A percentile compares a stretch with the other conserved stretches of the same genome.
Conservation (phyloP, 805 yeast species). For the Kuraishia ogatae region DNA sequence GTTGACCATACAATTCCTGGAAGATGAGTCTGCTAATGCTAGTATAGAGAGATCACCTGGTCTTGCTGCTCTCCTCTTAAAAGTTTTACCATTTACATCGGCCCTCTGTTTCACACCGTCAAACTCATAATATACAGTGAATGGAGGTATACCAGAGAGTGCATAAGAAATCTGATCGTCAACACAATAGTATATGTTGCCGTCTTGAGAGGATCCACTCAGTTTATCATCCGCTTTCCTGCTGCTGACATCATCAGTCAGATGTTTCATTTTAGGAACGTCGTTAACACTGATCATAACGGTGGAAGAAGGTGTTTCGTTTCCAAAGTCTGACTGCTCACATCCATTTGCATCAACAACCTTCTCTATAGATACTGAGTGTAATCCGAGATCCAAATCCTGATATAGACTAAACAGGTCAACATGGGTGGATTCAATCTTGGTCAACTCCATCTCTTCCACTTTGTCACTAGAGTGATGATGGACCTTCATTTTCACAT, state of each 20-base stretch:
- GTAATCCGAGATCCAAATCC: constrained; percentile 60
- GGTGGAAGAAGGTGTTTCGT: constrained; percentile 23
- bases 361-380: constrained; percentile 46
- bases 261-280: constrained; percentile 54
- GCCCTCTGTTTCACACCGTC: constrained; percentile 54
- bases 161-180: constrained; percentile 83
- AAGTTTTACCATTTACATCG: constrained; percentile 25
- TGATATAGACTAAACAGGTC: constrained; percentile 36
- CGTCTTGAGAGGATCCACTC: constrained; percentile 21
- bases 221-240: not conserved
- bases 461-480: constrained; percentile 52
- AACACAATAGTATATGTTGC: constrained; percentile 59
- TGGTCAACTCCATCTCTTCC: constrained; percentile 34
- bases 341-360: constrained; percentile 71
- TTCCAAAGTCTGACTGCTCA: constrained; percentile 29
- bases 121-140: constrained; percentile 66
- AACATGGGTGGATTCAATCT: constrained; percentile 29
- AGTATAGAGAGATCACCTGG: constrained; percentile 69
- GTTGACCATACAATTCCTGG: constrained; percentile 63
- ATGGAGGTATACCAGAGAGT: constrained; percentile 74
- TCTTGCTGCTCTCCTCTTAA: constrained; percentile 65
- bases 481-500: constrained; percentile 44
- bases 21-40: constrained; percentile 65
- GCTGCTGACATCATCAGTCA: constrained; percentile 16
- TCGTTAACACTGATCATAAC: constrained; percentile 60